phyloP scores from a whole-genome alignment of 352 stramenopile species.

The Thraustochytrium sp. region DNA sequence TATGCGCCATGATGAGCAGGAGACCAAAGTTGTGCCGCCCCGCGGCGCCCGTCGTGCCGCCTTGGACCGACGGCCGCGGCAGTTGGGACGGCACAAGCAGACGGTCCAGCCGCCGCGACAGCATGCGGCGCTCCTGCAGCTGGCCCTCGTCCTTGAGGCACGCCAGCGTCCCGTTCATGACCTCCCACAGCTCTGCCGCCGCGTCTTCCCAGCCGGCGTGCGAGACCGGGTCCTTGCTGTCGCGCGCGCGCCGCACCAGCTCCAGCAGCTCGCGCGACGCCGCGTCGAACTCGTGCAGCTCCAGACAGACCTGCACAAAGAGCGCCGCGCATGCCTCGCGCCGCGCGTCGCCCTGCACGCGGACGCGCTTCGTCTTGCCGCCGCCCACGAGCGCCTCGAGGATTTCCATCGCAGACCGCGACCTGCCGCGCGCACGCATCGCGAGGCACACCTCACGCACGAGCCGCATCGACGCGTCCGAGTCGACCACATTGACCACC shows the following conservation, averaged over 20 bases:
- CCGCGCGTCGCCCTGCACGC: background rate
- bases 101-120: background rate
- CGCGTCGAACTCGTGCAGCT: background rate
- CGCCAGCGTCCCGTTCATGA: background rate
- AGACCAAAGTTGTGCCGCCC: background rate
- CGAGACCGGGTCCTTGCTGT: background rate
- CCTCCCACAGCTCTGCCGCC: background rate
- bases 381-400: background rate
- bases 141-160: background rate
- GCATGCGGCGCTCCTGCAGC: background rate
- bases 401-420: background rate
- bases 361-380: background rate
- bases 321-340: background rate
- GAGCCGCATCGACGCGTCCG: background rate
- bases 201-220: constrained; percentile 16
- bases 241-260: background rate
- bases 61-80: too few species aligned
- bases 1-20: background rate
- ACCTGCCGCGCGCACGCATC: background rate
- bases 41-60: background rate
- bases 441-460: background rate
- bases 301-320: background rate
- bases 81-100: too few species aligned
- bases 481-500: background rate
- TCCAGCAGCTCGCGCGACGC: background rate